Evolutionary conservation across 1,284 basidiomycete species (phyloP).

Genomic region (Fomitopsis betulina): DNA sequence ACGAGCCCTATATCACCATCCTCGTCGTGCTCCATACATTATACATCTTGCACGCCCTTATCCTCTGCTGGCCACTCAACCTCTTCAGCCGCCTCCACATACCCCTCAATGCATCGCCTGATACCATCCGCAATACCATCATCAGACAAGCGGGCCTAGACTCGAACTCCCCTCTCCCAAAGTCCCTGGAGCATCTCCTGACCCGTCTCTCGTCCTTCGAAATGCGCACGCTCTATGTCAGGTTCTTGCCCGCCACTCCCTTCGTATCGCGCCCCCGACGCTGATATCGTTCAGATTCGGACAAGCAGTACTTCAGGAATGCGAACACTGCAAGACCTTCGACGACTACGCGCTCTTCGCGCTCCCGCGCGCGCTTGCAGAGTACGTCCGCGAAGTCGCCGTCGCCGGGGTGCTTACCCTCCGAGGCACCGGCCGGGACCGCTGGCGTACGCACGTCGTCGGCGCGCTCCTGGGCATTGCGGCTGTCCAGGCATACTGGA

Average conservation of each 20-base stretch:
- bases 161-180: conserved; percentile 32
- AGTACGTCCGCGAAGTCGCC: conserved; percentile 52
- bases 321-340: conserved; percentile 54
- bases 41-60: conserved; percentile 44
- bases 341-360: conserved; percentile 57
- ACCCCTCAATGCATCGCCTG: conserved; percentile 49
- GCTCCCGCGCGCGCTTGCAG: conserved; percentile 47
- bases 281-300: conserved; percentile 45
- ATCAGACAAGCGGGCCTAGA: conserved; percentile 31
- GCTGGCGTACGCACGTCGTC: conserved; percentile 45
- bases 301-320: conserved; percentile 55
- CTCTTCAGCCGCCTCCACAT: conserved; percentile 52
- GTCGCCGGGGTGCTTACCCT: conserved; percentile 50
- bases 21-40: conserved; percentile 53
- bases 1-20: conserved; percentile 22
- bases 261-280: neutral
- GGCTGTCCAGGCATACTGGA: conserved; percentile 50
- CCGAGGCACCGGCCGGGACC: conserved; percentile 34
- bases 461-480: conserved; percentile 44
- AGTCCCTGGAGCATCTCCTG: conserved; percentile 47
- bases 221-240: conserved; percentile 52
- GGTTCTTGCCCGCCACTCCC: conserved; percentile 33
- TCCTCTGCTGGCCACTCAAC: conserved; percentile 52
- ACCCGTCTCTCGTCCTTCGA: conserved; percentile 55
- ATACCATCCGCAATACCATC: conserved; percentile 45